phyloP scores from a whole-genome alignment of 1,284 basidiomycete genomes.

The Trichosporon sp. region DNA sequence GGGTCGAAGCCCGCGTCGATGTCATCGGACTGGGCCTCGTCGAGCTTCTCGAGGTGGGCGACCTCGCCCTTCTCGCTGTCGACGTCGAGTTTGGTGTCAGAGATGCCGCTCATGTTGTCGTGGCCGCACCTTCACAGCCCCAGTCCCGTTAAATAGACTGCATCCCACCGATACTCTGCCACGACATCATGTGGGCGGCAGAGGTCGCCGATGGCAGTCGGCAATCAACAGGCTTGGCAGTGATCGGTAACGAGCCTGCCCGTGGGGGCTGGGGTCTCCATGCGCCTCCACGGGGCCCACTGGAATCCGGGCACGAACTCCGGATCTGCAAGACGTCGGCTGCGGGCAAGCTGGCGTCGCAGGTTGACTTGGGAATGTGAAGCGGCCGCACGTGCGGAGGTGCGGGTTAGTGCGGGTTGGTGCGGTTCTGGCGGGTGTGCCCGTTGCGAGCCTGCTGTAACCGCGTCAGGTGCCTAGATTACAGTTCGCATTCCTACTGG shows the following conservation, averaged over 20 bases:
- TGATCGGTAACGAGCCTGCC: no score
- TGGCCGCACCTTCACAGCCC: no score
- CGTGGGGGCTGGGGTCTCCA: neutral
- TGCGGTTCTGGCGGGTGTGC: neutral
- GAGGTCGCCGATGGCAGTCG: no score
- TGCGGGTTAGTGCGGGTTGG: neutral
- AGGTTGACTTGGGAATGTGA: neutral
- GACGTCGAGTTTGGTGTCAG: neutral
- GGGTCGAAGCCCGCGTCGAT: slow-evolving; percentile 19
- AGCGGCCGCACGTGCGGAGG: neutral
- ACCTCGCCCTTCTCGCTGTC: slow-evolving; percentile 1
- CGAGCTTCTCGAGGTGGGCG: neutral
- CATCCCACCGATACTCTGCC: no score
- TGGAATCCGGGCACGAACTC: neutral
- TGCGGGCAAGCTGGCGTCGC: neutral
- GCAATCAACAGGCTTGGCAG: neutral
- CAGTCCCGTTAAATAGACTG: no score
- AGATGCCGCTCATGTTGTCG: neutral
- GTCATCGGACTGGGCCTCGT: slow-evolving; percentile 1
- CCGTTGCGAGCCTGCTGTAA: neutral
- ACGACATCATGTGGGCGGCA: no score
- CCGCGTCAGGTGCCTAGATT: neutral
- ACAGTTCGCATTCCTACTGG: neutral
- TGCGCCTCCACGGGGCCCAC: neutral
- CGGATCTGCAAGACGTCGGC: neutral